A percentile compares a stretch with the other conserved stretches of the same genome.
Conservation (phyloP, 139 green algal genomes). For the Volvox reticuliferus region DNA sequence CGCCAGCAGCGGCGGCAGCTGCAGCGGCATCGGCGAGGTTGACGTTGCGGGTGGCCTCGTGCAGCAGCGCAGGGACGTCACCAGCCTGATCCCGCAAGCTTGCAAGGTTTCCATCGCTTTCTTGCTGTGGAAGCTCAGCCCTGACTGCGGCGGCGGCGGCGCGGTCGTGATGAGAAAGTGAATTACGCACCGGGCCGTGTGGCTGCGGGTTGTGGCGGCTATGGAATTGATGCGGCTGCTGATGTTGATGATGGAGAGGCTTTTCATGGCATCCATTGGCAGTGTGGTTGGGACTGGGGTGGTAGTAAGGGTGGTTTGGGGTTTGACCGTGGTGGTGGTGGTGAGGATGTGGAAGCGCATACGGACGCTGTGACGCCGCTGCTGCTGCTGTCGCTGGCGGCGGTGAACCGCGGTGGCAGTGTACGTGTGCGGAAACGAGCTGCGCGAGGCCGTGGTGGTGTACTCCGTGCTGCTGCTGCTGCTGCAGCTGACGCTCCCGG, state of each 20-base stretch:
- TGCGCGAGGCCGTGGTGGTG: neutral
- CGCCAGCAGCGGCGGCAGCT: neutral
- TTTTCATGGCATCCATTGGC: neutral
- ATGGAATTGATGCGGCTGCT: neutral
- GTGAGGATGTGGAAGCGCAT: neutral
- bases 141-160: neutral
- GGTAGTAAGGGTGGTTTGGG: neutral
- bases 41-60: neutral
- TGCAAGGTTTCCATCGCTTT: neutral
- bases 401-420: constrained; percentile 37
- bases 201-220: neutral
- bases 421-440: neutral
- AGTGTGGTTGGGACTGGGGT: neutral
- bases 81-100: neutral
- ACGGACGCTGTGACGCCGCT: neutral
- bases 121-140: neutral
- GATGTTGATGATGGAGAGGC: neutral
- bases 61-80: neutral
- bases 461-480: neutral
- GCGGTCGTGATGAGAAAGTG: no score
- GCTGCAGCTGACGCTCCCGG: neutral
- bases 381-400: neutral
- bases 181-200: neutral
- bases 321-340: neutral
- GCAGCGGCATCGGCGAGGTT: neutral